phyloP scores from a whole-genome alignment of 2,329 filamentous ascomycete genomes.

The Cladosporium sp. region DNA sequence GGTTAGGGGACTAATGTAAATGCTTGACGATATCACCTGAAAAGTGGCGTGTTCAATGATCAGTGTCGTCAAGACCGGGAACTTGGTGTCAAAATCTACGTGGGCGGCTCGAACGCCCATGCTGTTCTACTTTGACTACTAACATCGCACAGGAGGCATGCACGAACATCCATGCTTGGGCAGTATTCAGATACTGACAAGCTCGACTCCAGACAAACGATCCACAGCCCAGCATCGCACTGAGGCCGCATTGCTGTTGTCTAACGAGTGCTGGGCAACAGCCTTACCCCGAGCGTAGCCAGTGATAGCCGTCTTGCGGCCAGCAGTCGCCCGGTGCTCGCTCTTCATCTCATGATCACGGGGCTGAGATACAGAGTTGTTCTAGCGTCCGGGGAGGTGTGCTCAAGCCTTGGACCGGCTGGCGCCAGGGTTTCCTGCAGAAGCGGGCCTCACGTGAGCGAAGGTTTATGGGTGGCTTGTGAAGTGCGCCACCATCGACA shows the following conservation, averaged over 20 bases:
- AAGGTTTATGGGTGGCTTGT: not conserved
- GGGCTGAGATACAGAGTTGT: not conserved
- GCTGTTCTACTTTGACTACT: not conserved
- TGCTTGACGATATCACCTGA: not conserved
- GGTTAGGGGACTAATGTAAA: not conserved
- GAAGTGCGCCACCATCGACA: constrained; percentile 3
- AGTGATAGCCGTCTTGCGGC: constrained; percentile 9
- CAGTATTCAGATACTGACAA: not conserved
- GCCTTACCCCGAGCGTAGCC: constrained; percentile 15
- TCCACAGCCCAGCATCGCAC: not conserved
- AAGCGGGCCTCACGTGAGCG: not conserved
- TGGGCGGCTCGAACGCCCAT: too few relatives aligned
- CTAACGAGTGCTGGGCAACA: constrained; percentile 9
- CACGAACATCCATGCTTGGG: not conserved
- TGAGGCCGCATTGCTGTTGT: constrained; percentile 9
- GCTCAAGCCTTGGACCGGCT: constrained; percentile 5
- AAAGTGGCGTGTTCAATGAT: not conserved
- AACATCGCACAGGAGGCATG: not conserved
- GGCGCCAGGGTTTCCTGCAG: constrained; percentile 1
- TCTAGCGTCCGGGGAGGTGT: constrained; percentile 7
- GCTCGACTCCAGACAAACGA: not conserved
- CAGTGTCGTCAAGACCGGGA: not conserved
- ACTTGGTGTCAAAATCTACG: not conserved
- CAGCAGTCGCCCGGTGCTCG: not conserved
- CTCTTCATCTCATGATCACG: not conserved